These are phyloP conservation scores for Prunus mongolica DNA, from an alignment of 306 rosid genomes.

Conservation along the genomic window DNA sequence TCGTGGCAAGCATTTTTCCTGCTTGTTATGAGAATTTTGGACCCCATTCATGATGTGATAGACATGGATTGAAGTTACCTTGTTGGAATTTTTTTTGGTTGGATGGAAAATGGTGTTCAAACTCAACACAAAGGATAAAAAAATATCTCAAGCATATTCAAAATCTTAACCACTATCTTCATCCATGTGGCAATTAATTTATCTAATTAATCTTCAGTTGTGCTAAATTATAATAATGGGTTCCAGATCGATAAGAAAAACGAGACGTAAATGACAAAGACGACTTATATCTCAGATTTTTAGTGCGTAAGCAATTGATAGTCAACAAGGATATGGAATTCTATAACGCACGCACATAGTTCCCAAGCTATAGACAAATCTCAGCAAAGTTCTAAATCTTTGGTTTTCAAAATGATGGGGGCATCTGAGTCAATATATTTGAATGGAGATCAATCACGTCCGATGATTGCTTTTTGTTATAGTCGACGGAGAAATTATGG, in stretches of 20 bases:
- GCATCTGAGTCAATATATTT: neutral
- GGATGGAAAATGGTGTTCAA: neutral
- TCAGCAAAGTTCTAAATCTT: neutral
- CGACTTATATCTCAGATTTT: no score
- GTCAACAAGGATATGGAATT: no score
- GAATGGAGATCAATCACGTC: neutral
- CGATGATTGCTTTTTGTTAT: neutral
- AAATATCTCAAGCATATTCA: neutral
- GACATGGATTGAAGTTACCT: conserved; percentile 9
- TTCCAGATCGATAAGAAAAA: no score
- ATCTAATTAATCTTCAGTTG: neutral
- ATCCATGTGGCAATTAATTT: neutral
- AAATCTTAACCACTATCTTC: neutral
- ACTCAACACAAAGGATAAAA: neutral
- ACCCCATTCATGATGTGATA: conserved; percentile 13
- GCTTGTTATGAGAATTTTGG: conserved; percentile 23
- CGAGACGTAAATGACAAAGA: neutral
- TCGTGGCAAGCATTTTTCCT: conserved; percentile 26
- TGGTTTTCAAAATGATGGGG: neutral
- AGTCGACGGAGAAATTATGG: neutral
- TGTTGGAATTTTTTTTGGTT: neutral
- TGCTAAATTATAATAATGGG: no score
- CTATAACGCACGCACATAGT: neutral
- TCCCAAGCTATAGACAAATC: neutral
- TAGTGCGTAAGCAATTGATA: no score